Evolutionary conservation across 1,284 basidiomycete genomes (phyloP).

Genomic region (Ganoderma leucocontextum): DNA sequence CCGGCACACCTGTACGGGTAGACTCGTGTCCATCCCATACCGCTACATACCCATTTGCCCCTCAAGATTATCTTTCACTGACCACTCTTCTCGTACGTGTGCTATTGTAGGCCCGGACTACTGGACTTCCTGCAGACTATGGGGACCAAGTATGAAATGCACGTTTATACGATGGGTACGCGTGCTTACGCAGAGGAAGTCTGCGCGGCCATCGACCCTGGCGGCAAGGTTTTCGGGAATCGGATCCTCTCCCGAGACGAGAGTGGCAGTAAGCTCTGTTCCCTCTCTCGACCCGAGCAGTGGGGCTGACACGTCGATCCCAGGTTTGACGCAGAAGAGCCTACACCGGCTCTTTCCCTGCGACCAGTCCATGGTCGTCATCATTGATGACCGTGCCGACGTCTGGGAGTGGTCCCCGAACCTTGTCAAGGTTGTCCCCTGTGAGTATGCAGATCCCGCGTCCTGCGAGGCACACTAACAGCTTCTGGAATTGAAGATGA

Average conservation of each 20-base stretch:
- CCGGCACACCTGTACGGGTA: too few species aligned
- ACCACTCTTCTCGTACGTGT: slow-evolving; percentile 8
- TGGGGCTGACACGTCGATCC: slow-evolving; percentile 10
- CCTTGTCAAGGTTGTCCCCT: slow-evolving; percentile 95
- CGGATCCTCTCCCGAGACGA: slow-evolving; percentile 94
- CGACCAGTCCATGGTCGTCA: slow-evolving; percentile 98
- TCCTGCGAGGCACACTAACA: slow-evolving; percentile 11
- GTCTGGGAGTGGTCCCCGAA: slow-evolving; percentile 98
- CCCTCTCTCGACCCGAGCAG: neutral
- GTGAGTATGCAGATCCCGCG: slow-evolving; percentile 56
- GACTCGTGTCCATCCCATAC: too few species aligned
- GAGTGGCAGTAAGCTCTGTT: slow-evolving; percentile 80
- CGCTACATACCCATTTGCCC: too few species aligned
- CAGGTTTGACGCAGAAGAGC: slow-evolving; percentile 90
- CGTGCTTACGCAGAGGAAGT: slow-evolving; percentile 96
- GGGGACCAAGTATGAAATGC: slow-evolving; percentile 92
- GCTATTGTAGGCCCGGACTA: slow-evolving; percentile 80
- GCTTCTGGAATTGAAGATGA: slow-evolving; percentile 68
- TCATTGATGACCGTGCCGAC: slow-evolving; percentile 97
- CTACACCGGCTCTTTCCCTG: slow-evolving; percentile 92
- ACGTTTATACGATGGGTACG: slow-evolving; percentile 99
- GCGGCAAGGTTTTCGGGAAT: slow-evolving; percentile 85
- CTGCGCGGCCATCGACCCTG: slow-evolving; percentile 92
- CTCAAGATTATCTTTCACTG: neutral
- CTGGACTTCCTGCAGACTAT: slow-evolving; percentile 78